Percentiles rank a stretch among this genome's conserved stretches.
phyloP scores from a whole-genome alignment of 2,329 filamentous ascomycete species.

The Emmonsia crescens region DNA sequence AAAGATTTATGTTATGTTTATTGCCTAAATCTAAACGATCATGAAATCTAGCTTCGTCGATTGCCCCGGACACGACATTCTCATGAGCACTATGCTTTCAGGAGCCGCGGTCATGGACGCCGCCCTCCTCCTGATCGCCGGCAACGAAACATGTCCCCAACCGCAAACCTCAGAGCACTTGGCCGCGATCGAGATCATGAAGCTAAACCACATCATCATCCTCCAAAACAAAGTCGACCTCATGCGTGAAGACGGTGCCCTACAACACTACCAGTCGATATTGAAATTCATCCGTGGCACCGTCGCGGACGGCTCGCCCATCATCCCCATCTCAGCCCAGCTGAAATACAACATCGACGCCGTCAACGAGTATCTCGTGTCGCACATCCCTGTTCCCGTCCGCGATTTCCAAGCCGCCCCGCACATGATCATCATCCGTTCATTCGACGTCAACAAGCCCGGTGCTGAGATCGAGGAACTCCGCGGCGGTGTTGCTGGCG shows the following conservation, averaged over 20 bases:
- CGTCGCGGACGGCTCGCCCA: slow-evolving; percentile 84
- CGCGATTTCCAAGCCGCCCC: slow-evolving; percentile 86
- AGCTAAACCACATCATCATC: slow-evolving; percentile 98
- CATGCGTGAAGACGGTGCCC: slow-evolving; percentile 90
- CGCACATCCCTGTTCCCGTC: slow-evolving; percentile 82
- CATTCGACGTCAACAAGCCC: slow-evolving; percentile 99
- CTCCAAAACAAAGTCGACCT: slow-evolving; percentile 99
- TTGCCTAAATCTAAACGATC: too few species aligned
- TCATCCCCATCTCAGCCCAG: slow-evolving; percentile 95
- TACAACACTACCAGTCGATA: slow-evolving; percentile 92
- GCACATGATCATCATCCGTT: slow-evolving; percentile 98
- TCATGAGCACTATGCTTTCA: slow-evolving; percentile 99
- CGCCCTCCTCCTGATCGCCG: slow-evolving; percentile 87
- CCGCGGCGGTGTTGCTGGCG: slow-evolving; percentile 97
- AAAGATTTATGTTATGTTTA: too few species aligned
- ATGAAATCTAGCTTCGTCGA: slow-evolving; percentile 74
- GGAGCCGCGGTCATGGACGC: slow-evolving; percentile 99
- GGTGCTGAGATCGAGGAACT: slow-evolving; percentile 97
- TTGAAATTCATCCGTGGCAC: slow-evolving; percentile 97
- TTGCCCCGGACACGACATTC: slow-evolving; percentile 99
- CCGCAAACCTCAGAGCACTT: slow-evolving; percentile 98
- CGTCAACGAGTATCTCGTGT: slow-evolving; percentile 90
- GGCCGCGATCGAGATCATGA: slow-evolving; percentile 99
- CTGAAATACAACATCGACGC: slow-evolving; percentile 99
- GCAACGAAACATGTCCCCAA: slow-evolving; percentile 96